A percentile compares a stretch with the other conserved stretches of the same genome.
Evolutionary conservation across 2,329 filamentous ascomycete species (phyloP).

Genomic region (Cercospora berteroae): DNA sequence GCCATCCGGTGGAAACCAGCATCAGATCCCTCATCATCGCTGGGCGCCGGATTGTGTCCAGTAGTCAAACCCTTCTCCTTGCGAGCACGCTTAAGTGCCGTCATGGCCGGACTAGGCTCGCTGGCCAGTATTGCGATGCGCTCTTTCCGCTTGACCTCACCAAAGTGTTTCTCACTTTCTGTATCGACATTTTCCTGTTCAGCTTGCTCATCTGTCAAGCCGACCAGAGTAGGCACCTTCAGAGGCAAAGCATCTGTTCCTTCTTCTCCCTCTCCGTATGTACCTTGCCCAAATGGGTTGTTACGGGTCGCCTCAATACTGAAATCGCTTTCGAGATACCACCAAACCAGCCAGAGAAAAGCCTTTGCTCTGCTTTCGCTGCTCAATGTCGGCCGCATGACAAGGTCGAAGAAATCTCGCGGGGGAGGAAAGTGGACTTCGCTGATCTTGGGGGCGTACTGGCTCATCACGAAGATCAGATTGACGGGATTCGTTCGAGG

Average conservation of each 20-base stretch:
- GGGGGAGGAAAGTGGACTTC: constrained; percentile 84
- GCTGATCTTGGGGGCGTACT: constrained; percentile 85
- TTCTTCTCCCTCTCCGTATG: constrained; percentile 43
- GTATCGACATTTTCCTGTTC: constrained; percentile 72
- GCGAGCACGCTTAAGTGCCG: constrained; percentile 50
- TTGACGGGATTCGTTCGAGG: constrained; percentile 97
- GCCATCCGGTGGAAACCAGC: constrained; percentile 25
- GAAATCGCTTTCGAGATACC: constrained; percentile 95
- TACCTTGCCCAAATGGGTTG: constrained; percentile 79
- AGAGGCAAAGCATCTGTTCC: constrained; percentile 48
- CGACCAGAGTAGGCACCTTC: constrained; percentile 64
- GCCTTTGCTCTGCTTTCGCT: constrained; percentile 80
- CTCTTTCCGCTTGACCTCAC: constrained; percentile 70
- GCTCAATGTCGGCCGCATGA: constrained; percentile 83
- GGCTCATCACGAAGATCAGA: constrained; percentile 89
- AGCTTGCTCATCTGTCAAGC: constrained; percentile 65
- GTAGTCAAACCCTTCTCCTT: constrained; percentile 46
- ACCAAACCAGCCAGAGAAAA: constrained; percentile 99
- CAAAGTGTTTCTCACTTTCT: constrained; percentile 66
- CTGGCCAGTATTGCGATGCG: constrained; percentile 69
- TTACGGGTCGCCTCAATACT: constrained; percentile 80
- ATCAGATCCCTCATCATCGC: constrained; percentile 36
- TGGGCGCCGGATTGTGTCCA: constrained; percentile 27
- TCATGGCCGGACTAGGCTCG: constrained; percentile 67
- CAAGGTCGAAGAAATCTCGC: constrained; percentile 90